Base-by-base conservation (phyloP, 208 protist genomes). In the Wallacemonas sp. region DNA sequence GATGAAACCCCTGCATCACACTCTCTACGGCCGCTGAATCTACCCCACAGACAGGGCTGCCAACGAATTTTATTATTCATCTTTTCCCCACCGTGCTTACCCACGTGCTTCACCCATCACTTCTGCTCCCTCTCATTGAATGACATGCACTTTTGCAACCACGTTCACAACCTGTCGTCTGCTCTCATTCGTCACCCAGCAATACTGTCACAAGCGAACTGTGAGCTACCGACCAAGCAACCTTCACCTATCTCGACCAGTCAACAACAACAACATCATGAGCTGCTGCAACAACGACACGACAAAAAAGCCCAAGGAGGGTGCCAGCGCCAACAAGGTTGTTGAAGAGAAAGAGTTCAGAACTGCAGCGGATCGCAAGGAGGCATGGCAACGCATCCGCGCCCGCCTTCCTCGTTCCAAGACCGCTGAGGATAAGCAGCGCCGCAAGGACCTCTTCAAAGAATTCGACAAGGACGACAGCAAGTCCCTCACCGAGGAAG, bases 361-460 rank as follows among this genome's bases (percentile, higher is more conserved):
- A 57, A 73, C 73, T 4, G 67, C 72, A 15, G 60, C 66, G 1
- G 71, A 87, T 37, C 73, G 78, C 57, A 79, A 72, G 66, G 57
- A 41, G 9, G 79, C 76, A 29, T 86, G 79, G 76, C 63, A 80
- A 30, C 53, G 62, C 50, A 76, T 89, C 45, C 46, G 63, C n/a
- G 30, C 66, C 26, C 6, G 30, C 15, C 63, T 86, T 21, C 73
- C 73, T 4, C 68, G 68, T 42, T 29, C 29, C 22, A 77, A 73
- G 66, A 83, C 64, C 15, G 21, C 66, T 2, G 60, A 72, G 66
- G 68, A 78, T 29, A 77, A 82, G 71, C 29, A 71, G 52, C 62
- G 71, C 50, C 71, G 78, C 15, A 78, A 78, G 46, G 83, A 81
- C 24, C 75, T 95, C 17, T 93, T 92, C 52, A 73, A 79, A 65